Conservation (phyloP, 78 protist species). For the Dictyostelium firmibasis region DNA sequence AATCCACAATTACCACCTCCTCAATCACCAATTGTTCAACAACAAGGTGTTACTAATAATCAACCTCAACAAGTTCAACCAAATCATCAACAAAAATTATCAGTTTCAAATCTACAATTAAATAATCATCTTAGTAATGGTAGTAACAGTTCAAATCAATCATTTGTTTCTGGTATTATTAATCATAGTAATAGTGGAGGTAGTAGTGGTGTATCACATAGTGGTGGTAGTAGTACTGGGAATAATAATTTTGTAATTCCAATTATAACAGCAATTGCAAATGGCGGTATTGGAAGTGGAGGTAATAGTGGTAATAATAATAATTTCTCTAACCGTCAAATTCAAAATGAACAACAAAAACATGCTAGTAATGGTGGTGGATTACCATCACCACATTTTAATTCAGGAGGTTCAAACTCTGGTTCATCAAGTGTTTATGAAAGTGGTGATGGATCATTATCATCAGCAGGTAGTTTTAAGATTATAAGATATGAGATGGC, state of each 20-base stretch:
- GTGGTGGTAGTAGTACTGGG: not conserved
- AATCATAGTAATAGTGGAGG: not conserved
- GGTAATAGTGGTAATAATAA: not conserved
- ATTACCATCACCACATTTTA: not conserved
- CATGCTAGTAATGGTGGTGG: not conserved
- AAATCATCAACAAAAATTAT: slow-evolving; percentile 4
- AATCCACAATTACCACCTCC: not conserved
- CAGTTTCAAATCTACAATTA: not conserved
- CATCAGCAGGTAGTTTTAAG: not conserved
- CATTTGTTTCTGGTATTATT: not conserved
- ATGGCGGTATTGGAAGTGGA: slow-evolving; percentile 2
- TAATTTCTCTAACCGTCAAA: not conserved
- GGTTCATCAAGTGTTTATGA: not conserved
- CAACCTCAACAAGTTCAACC: no score
- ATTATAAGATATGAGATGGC: not conserved
- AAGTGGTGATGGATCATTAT: slow-evolving; percentile 1
- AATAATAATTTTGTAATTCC: not conserved
- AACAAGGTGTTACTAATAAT: not conserved
- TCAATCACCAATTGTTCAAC: not conserved
- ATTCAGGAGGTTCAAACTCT: not conserved
- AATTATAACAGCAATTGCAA: not conserved
- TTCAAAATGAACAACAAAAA: not conserved
- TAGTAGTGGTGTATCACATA: not conserved
- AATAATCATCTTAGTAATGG: not conserved
- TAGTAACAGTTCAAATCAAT: not conserved